Conservation (phyloP, 129 eudicot genomes). For the Escallonia herrerae region DNA sequence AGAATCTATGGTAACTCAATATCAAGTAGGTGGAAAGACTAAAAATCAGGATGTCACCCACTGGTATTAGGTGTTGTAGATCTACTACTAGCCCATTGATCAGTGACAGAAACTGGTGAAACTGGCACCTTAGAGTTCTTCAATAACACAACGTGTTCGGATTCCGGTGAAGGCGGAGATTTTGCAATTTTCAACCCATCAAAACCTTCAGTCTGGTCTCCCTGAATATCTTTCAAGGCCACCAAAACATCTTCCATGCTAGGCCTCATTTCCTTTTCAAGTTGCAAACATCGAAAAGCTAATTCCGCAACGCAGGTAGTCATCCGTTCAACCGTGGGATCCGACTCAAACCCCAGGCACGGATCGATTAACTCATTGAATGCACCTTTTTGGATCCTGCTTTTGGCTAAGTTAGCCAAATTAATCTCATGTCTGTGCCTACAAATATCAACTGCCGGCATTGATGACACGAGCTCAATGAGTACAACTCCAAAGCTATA, state of each 20-base stretch:
- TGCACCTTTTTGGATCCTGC: slow-evolving; percentile 38
- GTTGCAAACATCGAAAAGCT: slow-evolving; percentile 49
- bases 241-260: slow-evolving; percentile 42
- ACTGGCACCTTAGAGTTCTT: slow-evolving; percentile 19
- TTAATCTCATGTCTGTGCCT: slow-evolving; percentile 45
- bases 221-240: slow-evolving; percentile 32
- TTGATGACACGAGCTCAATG: slow-evolving; percentile 45
- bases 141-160: slow-evolving; percentile 36
- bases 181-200: slow-evolving; percentile 3
- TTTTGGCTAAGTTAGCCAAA: slow-evolving; percentile 41
- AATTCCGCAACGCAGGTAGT: slow-evolving; percentile 47
- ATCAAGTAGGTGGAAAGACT: neutral
- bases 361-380: slow-evolving; percentile 38
- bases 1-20: neutral
- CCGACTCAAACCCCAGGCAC: slow-evolving; percentile 30
- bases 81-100: slow-evolving; percentile 40
- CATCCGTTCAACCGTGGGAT: slow-evolving; percentile 35
- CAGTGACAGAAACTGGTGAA: slow-evolving; percentile 49
- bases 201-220: slow-evolving; percentile 4
- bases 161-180: slow-evolving; percentile 38
- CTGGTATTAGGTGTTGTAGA: slow-evolving; percentile 36
- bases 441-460: slow-evolving; percentile 48
- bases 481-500: slow-evolving; percentile 61
- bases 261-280: slow-evolving; percentile 49
- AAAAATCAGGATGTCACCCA: slow-evolving; percentile 5